Conservation (phyloP, 2,329 filamentous ascomycete species). For the Aspergillus quadricinctus region DNA sequence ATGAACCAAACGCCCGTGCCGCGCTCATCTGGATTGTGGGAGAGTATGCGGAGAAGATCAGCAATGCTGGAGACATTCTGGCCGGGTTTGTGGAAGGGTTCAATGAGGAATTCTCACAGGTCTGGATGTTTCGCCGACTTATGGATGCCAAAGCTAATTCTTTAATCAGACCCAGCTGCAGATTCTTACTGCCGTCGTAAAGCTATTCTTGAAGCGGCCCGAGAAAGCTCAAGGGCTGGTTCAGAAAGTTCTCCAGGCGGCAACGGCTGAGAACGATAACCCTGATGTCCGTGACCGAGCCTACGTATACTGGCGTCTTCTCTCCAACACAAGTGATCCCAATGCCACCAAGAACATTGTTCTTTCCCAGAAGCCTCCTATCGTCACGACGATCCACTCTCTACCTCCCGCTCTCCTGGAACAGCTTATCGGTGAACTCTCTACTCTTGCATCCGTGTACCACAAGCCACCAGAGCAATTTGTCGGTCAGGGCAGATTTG, state of each 20-base stretch:
- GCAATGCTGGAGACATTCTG: constrained; percentile 93
- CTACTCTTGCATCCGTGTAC: constrained; percentile 93
- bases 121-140: constrained; percentile 40
- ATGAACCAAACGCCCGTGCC: constrained; percentile 86
- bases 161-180: constrained; percentile 81
- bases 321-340: constrained; percentile 75
- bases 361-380: constrained; percentile 88
- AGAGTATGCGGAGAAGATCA: constrained; percentile 99
- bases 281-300: constrained; percentile 95
- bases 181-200: constrained; percentile 94
- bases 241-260: constrained; percentile 87
- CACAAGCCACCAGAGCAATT: constrained; percentile 99
- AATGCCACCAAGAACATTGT: constrained; percentile 90
- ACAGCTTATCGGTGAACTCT: constrained; percentile 84
- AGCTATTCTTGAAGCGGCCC: constrained; percentile 95
- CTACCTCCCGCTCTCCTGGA: constrained; percentile 80
- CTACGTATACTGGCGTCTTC: constrained; percentile 95
- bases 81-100: constrained; percentile 89
- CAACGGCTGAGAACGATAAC: constrained; percentile 94
- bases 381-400: constrained; percentile 88
- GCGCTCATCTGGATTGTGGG: constrained; percentile 98
- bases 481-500: constrained; percentile 88
- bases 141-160: not conserved
- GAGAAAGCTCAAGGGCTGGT: constrained; percentile 86
- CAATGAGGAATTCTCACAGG: constrained; percentile 93